phyloP scores from a whole-genome alignment of 345 rosid species.

The Eucalyptus sideroxylon region DNA sequence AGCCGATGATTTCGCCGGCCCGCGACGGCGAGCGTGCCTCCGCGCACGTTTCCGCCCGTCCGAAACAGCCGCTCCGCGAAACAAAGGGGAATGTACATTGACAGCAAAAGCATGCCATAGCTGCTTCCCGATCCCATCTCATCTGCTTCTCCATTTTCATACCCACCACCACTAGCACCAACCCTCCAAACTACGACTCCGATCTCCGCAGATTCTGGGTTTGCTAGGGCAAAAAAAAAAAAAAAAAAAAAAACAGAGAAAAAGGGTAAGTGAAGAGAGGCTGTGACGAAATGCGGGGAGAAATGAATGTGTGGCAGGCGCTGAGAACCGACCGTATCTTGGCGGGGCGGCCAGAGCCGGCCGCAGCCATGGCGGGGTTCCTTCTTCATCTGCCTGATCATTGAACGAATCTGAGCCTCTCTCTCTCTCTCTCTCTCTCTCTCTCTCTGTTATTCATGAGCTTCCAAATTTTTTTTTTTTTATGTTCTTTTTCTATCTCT shows the following conservation, averaged over 20 bases:
- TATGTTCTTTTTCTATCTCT: no score
- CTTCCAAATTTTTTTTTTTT: background rate
- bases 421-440: background rate
- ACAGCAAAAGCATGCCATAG: background rate
- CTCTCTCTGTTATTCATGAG: background rate
- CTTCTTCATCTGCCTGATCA: background rate
- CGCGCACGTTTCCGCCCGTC: background rate
- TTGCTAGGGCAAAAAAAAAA: background rate
- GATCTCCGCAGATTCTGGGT: background rate
- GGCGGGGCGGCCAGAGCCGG: background rate
- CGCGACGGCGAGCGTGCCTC: background rate
- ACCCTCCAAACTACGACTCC: background rate
- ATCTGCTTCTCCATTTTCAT: background rate
- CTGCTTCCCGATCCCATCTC: background rate
- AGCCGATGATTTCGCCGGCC: background rate
- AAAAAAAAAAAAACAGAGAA: background rate
- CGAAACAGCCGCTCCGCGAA: background rate
- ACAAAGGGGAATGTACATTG: background rate
- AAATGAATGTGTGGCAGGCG: background rate
- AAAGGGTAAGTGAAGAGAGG: background rate
- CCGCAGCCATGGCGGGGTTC: background rate
- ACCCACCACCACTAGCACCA: background rate
- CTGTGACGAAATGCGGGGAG: background rate
- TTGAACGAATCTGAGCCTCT: background rate
- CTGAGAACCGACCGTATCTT: background rate